Evolutionary conservation across 202 grass and related monocot species (phyloP), one percentile per base, ranked within the genome.

Genomic region (Elaeis oleifera): DNA sequence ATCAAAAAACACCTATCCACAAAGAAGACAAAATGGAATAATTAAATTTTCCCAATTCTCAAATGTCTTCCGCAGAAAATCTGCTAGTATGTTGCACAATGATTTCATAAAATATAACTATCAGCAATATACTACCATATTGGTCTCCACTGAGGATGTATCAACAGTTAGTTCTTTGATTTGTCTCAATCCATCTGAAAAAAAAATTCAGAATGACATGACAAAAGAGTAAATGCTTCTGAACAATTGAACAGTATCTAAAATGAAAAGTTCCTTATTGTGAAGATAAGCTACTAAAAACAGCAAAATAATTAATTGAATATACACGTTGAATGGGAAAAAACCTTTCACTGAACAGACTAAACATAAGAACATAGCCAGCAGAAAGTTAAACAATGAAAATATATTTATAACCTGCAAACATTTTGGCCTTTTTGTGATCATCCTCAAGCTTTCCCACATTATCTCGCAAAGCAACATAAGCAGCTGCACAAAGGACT

Each of bases 401-500:
- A 63, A 49, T 5, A 50, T 63, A 61, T 8, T 16, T 58, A 75
- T 28, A 60, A 99, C 88, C 84, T 79, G 94, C 88, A 50, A 99
- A 78, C 19, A 68, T 53, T 84, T 89, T 99, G 23, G 94, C 82
- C 57, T 29, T 94, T 73, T 65, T 82, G 29, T 99, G 94, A 67
- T 99, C 94, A 76, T 94, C 94, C 0, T 21, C 75, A 68, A 94
- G 88, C 55, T 89, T 99, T 29, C 59, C 65, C 20, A 87, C 62
- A 13, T 39, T 89, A 56, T 99, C 94, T 6, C 32, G 85, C 59
- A 99, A 75, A 5, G 77, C 94, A 61, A 94, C 85, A 80, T 76
- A 59, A 57, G 88, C 94, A 9, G 94, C 94, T 31, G 94, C 88
- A 69, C 88, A 99, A 56, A 99, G 80, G 69, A 99, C 56, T 66